These are phyloP conservation scores for Fistulina hepatica DNA, from an alignment of 1,284 basidiomycete genomes.

Conservation along the genomic window DNA sequence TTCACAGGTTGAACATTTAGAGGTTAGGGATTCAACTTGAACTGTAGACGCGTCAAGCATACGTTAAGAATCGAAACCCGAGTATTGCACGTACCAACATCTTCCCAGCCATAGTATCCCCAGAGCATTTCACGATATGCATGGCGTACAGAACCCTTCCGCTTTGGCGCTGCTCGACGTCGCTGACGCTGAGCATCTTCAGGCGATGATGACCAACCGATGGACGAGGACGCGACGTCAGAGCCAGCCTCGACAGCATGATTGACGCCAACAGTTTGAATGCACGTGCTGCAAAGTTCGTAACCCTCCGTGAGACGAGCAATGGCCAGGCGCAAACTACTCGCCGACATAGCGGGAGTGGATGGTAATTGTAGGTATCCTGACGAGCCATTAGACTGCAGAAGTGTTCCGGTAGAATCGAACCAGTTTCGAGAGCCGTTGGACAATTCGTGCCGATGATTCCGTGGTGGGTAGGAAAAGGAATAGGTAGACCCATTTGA, in stretches of 20 bases:
- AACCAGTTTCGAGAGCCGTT: too few species aligned
- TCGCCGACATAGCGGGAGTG: slow-evolving; percentile 6
- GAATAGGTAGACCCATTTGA: neutral
- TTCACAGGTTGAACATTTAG: slow-evolving; percentile 71
- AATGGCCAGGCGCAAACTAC: slow-evolving; percentile 12
- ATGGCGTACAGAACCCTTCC: slow-evolving; percentile 66
- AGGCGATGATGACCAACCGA: slow-evolving; percentile 27
- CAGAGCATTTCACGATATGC: slow-evolving; percentile 79
- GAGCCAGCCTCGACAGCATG: slow-evolving; percentile 59
- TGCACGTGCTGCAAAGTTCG: slow-evolving; percentile 73
- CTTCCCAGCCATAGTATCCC: slow-evolving; percentile 72
- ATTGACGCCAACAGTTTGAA: slow-evolving; percentile 64
- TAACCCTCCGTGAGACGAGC: slow-evolving; percentile 39
- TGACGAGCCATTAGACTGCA: slow-evolving; percentile 4
- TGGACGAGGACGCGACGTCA: slow-evolving; percentile 35
- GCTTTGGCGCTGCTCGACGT: slow-evolving; percentile 52
- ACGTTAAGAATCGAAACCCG: neutral
- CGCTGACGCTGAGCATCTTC: slow-evolving; percentile 33
- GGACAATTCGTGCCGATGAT: slow-evolving; percentile 3
- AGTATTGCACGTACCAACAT: slow-evolving; percentile 57
- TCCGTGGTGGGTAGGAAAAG: slow-evolving; percentile 13
- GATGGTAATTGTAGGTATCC: too few species aligned
- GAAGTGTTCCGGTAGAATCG: too few species aligned
- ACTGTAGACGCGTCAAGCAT: slow-evolving; percentile 30
- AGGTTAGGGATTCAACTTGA: slow-evolving; percentile 52